Conservation (phyloP, 2,329 filamentous ascomycete species). For the Epichloe uncinata region DNA sequence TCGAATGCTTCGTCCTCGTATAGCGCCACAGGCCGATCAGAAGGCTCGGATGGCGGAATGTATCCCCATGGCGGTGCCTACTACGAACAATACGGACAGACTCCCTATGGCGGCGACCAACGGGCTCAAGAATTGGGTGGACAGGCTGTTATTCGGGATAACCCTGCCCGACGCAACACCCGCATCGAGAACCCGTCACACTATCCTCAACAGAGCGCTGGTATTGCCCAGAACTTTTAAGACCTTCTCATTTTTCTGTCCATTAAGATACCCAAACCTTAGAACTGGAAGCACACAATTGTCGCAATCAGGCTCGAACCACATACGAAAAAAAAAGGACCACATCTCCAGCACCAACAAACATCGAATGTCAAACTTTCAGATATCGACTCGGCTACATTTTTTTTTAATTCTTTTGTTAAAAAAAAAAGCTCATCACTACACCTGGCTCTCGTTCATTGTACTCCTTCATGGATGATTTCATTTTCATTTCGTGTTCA, state of each 20-base stretch:
- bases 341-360: not conserved
- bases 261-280: constrained; percentile 2
- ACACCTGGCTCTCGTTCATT: not conserved
- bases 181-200: constrained; percentile 85
- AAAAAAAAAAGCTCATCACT: not conserved
- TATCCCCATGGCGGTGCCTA: constrained; percentile 37
- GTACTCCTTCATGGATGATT: no score
- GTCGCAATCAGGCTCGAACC: not conserved
- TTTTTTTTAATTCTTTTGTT: not conserved
- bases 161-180: constrained; percentile 82
- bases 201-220: constrained; percentile 83
- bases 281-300: not conserved
- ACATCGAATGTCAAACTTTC: not conserved
- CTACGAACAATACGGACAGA: constrained; percentile 45
- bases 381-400: not conserved
- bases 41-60: constrained; percentile 43
- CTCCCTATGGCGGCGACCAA: constrained; percentile 39
- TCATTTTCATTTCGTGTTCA: no score
- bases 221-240: constrained; percentile 87
- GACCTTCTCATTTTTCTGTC: constrained; percentile 6
- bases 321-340: not conserved
- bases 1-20: constrained; percentile 97
- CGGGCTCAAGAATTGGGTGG: constrained; percentile 31
- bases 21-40: constrained; percentile 66
- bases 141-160: constrained; percentile 83